Base-by-base conservation (phyloP, 148 eudicot species). In the Persicaria tinctoria region DNA sequence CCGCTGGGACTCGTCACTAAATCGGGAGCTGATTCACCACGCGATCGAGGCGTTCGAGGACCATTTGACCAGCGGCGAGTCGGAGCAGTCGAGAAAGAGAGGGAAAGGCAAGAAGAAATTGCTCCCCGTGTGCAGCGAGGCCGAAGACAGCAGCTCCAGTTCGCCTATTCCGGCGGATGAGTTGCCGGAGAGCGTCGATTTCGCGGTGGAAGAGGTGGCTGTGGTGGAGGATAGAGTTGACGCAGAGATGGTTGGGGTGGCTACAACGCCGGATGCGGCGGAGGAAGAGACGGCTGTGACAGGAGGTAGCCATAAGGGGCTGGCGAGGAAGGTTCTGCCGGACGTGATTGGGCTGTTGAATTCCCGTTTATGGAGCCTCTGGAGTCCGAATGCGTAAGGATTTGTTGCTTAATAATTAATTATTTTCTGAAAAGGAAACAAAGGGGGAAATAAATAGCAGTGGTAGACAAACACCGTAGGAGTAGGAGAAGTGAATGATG, bases 291-390 rank as follows among this genome's bases (percentile, higher is more conserved):
- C 38, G 47, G 57, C 63, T 75, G 76, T 5, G 75, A 32, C 59
- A 76, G 53, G 72, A 4, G 60, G 38, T 70, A 70, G 68, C 68
- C 82, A 86, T 68, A 89, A 85, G 74, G 97, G 93, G 56, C 78
- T 91, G 75, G 92, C 86, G 47, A 86, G 89, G 83, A 92, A 87
- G 80, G 85, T 89, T 9, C 70, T 89, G 50, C 97, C 94, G 97
- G 97, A 92, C 80, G 87, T 92, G 78, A 81, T 92, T 62, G 94
- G 94, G 57, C 32, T 89, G 69, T 81, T 92, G 9, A 81, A 84
- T 75, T 92, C 92, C 45, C 94, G 94, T 87, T 88, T 92, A 72
- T 92, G 89, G 90, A 83, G 84, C 54, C 89, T 88, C 85, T 88
- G 92, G 94, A 80, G 85, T 85, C 92, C 94, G 80, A 83, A 86